Base-by-base conservation (phyloP, 2,329 filamentous ascomycete genomes). In the Cercospora sp. region DNA sequence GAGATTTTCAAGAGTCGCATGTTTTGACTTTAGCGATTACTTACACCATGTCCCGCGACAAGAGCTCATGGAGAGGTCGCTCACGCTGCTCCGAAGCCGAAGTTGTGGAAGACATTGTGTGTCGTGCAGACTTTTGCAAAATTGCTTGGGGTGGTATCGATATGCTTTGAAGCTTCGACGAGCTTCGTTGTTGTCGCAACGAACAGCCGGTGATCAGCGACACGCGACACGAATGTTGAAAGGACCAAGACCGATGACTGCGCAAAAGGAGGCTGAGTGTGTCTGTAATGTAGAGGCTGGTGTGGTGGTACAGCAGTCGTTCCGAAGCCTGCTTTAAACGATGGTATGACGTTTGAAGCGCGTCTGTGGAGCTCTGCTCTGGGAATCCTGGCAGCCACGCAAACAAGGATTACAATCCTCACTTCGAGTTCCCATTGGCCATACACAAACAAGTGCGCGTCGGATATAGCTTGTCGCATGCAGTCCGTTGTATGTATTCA, bases 31-130 rank as follows among this genome's bases (percentile, higher is more conserved):
- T 9, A 31, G 30, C 7, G 8, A 31, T 30, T 3, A 48, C 55
- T 53, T 51, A 65, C 57, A 66, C 85, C 78, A 86, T 82, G 68
- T 83, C 81, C 65, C 80, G 81, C 67, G 84, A 84, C 70, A 87
- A 82, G 72, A 87, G 83, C 81, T 82, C 80, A 74, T 83, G 74
- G 60, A 83, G 80, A 65, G 78, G 78, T 67, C 80, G 79, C 69
- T 82, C 79, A 39, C 72, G 68, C 33, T 69, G 64, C 69, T 76
- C 74, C 18, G 65, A 65, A 3, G 66, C 42, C 13, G 66, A 68
- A 13, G 66, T 65, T 10, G 66, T 68, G n/a, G 66, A 68, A 33
- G 66, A 65, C 66, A 68, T 68, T 12, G 23, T 59, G 12, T 12
- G 23, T 59, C 7, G 28, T 39, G 33, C 57, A n/a, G 48, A 33